Base-by-base conservation (phyloP, 2,329 filamentous ascomycete species). In the Pleurostoma richardsiae region DNA sequence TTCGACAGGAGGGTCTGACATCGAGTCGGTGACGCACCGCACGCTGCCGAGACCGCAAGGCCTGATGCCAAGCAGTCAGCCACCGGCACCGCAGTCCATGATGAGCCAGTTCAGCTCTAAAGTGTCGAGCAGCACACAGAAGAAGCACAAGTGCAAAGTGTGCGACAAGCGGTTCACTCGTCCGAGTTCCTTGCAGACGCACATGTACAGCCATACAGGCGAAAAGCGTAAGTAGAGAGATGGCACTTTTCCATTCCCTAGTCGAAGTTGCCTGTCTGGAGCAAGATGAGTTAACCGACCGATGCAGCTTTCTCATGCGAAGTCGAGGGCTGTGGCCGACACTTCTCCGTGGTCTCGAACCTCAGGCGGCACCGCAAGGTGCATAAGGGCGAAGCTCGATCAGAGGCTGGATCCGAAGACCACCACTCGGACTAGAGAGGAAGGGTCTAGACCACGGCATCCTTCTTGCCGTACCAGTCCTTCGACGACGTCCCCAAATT, bases 71-170 rank as follows among this genome's bases (percentile, higher is more conserved):
- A 82, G 77, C 48, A 19, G 19, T 19, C 78, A 76, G 53, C 77
- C 84, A 30, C 90, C 90, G 1, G 90, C 90, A 19, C 91, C 90
- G 2, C 88, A 95, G 63, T 95, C 91, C 1, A 96, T 99, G 90
- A 99, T 99, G 94, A 84, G 90, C 44, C 91, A 95, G 60, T 97
- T 97, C 72, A 96, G 89, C 70, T 96, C 92, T 53, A 96, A 96
- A 71, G 85, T 96, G 44, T 91, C 90, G 0, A 91, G 89, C 19
- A 96, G 90, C 70, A 94, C 92, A 7, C 90, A 96, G 65, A 97
- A 97, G 83, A 97, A 97, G 77, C 94, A 97, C 74, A 96, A 96
- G 76, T 97, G 92, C 80, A 96, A 96, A 72, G 88, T 97, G 50
- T 97, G 92, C 74, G 92, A 96, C 69, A 96, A 97, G 79, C 84